Percentiles rank a stretch among this genome's conserved stretches.
These are phyloP conservation scores for Leccinum rimulosum DNA, from an alignment of 768 basidiomycete species.

Conservation along the genomic window DNA sequence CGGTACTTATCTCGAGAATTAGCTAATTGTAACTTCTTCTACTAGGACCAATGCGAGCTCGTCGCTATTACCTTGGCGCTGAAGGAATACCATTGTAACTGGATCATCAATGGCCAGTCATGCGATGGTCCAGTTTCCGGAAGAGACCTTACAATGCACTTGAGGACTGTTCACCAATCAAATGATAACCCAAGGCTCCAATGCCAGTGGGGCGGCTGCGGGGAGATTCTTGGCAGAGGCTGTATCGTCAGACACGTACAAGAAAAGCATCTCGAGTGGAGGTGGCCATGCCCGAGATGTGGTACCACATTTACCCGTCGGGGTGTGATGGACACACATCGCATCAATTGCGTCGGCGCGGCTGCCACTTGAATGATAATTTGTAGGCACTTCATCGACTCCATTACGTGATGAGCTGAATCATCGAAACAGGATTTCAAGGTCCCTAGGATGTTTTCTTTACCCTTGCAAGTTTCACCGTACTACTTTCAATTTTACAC, in stretches of 20 bases:
- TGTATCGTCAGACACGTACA: constrained; percentile 23
- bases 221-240: constrained; percentile 12
- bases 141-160: constrained; percentile 14
- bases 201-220: constrained; percentile 21
- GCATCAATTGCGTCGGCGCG: constrained; percentile 1
- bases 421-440: not conserved
- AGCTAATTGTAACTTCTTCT: not conserved
- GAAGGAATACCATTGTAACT: constrained; percentile 8
- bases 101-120: constrained; percentile 7
- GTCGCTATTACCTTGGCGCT: constrained; percentile 2
- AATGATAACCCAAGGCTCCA: not conserved
- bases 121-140: constrained; percentile 15
- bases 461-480: not conserved
- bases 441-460: not conserved
- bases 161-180: constrained; percentile 13
- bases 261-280: constrained; percentile 22
- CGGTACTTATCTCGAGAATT: not conserved
- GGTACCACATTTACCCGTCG: constrained; percentile 17
- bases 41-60: constrained; percentile 15
- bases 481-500: not conserved
- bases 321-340: constrained; percentile 18
- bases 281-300: constrained; percentile 26
- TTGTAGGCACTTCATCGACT: constrained; percentile 1
- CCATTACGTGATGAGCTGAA: not conserved
- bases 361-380: not conserved